Percentiles rank a stretch among this genome's conserved stretches.
phyloP scores from a whole-genome alignment of 768 basidiomycete genomes.

The Pisolithus microcarpus region DNA sequence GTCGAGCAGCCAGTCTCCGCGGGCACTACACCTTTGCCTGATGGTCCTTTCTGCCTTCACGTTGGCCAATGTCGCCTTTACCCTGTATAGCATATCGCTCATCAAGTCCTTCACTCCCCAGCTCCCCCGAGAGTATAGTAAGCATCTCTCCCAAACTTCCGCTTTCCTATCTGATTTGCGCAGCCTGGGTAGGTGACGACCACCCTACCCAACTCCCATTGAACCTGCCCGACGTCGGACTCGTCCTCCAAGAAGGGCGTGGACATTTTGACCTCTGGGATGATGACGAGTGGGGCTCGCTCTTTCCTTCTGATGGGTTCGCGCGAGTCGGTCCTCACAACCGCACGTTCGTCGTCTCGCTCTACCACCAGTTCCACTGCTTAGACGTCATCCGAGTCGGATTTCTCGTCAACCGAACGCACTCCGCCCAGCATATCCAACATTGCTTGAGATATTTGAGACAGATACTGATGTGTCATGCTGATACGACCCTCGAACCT shows the following conservation, averaged over 20 bases:
- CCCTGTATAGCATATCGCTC: slow-evolving; percentile 12
- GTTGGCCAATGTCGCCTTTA: slow-evolving; percentile 15
- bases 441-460: slow-evolving; percentile 37
- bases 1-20: neutral
- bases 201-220: slow-evolving; percentile 28
- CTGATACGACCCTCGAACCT: slow-evolving; percentile 32
- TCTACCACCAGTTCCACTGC: slow-evolving; percentile 47
- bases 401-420: slow-evolving; percentile 17
- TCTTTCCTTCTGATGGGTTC: slow-evolving; percentile 29
- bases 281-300: slow-evolving; percentile 31
- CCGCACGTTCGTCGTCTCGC: slow-evolving; percentile 28
- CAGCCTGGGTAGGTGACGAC: slow-evolving; percentile 26
- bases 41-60: slow-evolving; percentile 16
- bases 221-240: slow-evolving; percentile 21
- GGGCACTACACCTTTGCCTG: slow-evolving; percentile 10
- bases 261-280: slow-evolving; percentile 26
- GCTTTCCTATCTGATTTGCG: neutral
- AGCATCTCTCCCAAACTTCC: neutral
- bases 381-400: slow-evolving; percentile 31
- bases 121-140: slow-evolving; percentile 18
- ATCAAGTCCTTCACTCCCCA: slow-evolving; percentile 9
- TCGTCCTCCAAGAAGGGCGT: slow-evolving; percentile 19
- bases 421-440: slow-evolving; percentile 25
- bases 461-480: slow-evolving; percentile 31
- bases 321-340: slow-evolving; percentile 28